phyloP scores from a whole-genome alignment of 139 green algal species.

The Tetraselmis striata region DNA sequence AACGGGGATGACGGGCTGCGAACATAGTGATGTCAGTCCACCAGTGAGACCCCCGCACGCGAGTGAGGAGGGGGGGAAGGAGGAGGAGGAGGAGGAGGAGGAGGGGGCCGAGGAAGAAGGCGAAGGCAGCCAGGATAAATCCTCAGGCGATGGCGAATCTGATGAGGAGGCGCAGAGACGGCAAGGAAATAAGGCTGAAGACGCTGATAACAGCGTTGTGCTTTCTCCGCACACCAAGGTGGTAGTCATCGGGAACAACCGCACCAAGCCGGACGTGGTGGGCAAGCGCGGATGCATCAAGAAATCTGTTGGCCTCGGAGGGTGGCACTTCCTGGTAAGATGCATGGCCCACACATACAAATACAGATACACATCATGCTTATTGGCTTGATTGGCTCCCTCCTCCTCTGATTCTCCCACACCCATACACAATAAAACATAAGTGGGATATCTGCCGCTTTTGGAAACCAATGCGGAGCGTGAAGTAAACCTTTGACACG shows the following conservation, averaged over 20 bases:
- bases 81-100: too few species aligned
- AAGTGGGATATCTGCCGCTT: too few species aligned
- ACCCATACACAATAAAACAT: background rate
- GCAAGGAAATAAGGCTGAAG: too few species aligned
- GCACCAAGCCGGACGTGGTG: slow-evolving; percentile 33
- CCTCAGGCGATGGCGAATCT: too few species aligned
- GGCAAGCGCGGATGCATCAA: slow-evolving; percentile 42
- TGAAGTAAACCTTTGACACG: background rate
- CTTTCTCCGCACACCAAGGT: slow-evolving; percentile 41
- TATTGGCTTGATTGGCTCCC: background rate
- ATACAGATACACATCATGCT: background rate
- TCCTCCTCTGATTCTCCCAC: background rate
- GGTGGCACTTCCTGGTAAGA: slow-evolving; percentile 64
- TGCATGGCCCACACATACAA: background rate
- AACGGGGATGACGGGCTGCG: too few species aligned
- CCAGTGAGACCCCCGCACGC: too few species aligned
- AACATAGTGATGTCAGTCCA: too few species aligned
- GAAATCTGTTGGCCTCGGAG: slow-evolving; percentile 59
- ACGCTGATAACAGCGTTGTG: too few species aligned
- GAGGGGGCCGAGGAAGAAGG: too few species aligned
- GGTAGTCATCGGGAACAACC: slow-evolving; percentile 40
- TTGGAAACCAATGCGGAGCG: background rate
- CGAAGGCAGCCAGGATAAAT: too few species aligned
- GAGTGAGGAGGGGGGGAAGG: too few species aligned
- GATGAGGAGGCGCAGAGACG: too few species aligned